Percentiles rank a stretch among this genome's conserved stretches.
phyloP scores from a whole-genome alignment of 768 basidiomycete species.

The Tricholoma bakamatsutake region DNA sequence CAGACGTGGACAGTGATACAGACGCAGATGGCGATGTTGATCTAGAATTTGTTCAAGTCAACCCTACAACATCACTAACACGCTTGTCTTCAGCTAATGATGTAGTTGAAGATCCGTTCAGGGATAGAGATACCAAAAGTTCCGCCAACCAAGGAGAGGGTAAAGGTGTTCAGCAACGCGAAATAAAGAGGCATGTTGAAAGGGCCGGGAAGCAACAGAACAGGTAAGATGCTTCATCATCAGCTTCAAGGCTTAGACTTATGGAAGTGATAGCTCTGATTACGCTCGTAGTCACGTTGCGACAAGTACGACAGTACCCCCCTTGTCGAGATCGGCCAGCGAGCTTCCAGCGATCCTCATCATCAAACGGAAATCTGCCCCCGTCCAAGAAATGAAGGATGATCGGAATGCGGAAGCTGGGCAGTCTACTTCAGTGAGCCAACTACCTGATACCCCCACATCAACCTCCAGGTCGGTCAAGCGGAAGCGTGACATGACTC shows the following conservation, averaged over 20 bases:
- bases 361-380: conserved; percentile 10
- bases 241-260: neutral
- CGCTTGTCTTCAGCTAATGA: neutral
- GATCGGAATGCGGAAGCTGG: conserved; percentile 1
- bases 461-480: conserved; percentile 8
- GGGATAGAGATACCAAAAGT: neutral
- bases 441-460: neutral
- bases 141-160: neutral
- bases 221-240: conserved; percentile 3
- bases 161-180: neutral
- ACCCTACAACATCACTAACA: neutral
- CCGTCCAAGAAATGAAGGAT: neutral
- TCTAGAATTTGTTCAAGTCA: conserved; percentile 23
- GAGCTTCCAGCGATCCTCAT: conserved; percentile 29
- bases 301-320: conserved; percentile 2
- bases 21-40: conserved; percentile 33
- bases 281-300: neutral
- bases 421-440: neutral
- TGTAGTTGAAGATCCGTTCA: neutral
- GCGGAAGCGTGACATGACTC: conserved; percentile 17
- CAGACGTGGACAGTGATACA: conserved; percentile 16
- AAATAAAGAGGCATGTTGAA: neutral
- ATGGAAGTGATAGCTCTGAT: neutral
- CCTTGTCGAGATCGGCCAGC: conserved; percentile 5
- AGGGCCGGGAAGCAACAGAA: neutral